These are phyloP conservation scores for Letharia columbiana DNA, from an alignment of 495 filamentous ascomycete genomes.

Conservation along the genomic window DNA sequence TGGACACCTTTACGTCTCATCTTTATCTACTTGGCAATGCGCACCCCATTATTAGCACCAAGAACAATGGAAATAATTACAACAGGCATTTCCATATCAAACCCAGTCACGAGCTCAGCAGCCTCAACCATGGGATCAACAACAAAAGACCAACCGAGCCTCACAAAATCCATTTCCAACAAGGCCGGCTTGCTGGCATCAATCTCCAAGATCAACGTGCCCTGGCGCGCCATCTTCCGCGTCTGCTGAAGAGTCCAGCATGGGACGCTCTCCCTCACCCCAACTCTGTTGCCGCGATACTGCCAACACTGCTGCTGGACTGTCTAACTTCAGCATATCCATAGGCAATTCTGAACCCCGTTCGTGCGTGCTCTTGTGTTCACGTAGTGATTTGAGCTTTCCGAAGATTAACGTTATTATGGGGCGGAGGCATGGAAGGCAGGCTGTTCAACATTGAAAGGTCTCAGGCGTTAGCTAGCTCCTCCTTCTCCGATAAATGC, in stretches of 20 bases:
- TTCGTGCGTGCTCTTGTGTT: background rate
- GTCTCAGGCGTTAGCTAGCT: background rate
- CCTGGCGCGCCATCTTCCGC: no score
- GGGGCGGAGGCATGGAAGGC: constrained; percentile 15
- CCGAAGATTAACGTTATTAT: constrained; percentile 3
- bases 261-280: background rate
- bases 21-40: no score
- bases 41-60: no score
- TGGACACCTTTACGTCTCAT: no score
- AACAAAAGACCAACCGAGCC: no score
- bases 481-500: background rate
- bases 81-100: no score
- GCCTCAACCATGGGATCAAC: no score
- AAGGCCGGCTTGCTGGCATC: no score
- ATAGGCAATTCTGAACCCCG: background rate
- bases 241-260: background rate
- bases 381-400: background rate
- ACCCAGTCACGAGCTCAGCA: no score
- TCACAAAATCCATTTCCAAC: no score
- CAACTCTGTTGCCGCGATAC: background rate
- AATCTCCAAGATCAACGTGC: no score
- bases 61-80: no score
- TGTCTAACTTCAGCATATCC: constrained; percentile 3
- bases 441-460: background rate
- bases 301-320: background rate